Conservation (phyloP, 225 moss, liverwort and hornwort genomes). For the Thuidium tamariscinum region DNA sequence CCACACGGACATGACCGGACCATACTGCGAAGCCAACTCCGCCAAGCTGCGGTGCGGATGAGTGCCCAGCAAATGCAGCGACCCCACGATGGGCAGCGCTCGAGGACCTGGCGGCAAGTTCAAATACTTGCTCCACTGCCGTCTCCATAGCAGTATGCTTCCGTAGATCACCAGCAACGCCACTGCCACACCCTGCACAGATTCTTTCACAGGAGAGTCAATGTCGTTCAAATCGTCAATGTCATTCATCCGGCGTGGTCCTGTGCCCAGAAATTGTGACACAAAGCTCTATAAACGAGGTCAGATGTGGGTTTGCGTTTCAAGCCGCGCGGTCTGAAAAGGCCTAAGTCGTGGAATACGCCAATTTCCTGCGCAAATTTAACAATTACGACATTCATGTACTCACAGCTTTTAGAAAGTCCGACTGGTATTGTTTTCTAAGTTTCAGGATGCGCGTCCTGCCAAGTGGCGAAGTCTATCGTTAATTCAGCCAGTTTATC, state of each 20-base stretch:
- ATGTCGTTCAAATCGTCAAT: not conserved
- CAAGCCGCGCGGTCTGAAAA: not conserved
- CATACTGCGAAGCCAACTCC: not conserved
- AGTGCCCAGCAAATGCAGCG: not conserved
- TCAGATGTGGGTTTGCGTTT: not conserved
- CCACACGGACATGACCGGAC: not conserved
- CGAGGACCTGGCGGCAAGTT: not conserved
- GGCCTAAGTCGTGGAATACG: too few relatives aligned
- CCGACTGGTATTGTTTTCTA: not conserved
- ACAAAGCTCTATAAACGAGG: not conserved
- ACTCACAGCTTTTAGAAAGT: not conserved
- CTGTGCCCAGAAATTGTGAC: not conserved
- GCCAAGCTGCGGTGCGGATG: not conserved
- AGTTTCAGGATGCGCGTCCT: not conserved
- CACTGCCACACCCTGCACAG: not conserved
- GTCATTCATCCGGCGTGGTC: not conserved
- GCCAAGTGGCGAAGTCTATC: not conserved
- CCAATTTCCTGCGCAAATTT: too few relatives aligned
- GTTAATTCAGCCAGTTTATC: not conserved
- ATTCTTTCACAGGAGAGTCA: not conserved
- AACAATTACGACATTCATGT: not conserved
- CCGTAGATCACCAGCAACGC: not conserved
- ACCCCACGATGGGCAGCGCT: not conserved
- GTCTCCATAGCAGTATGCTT: not conserved
- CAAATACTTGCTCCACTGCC: fast-evolving